These are phyloP conservation scores for Sphaceloma murrayae DNA, from an alignment of 2,329 filamentous ascomycete species.

Conservation along the genomic window DNA sequence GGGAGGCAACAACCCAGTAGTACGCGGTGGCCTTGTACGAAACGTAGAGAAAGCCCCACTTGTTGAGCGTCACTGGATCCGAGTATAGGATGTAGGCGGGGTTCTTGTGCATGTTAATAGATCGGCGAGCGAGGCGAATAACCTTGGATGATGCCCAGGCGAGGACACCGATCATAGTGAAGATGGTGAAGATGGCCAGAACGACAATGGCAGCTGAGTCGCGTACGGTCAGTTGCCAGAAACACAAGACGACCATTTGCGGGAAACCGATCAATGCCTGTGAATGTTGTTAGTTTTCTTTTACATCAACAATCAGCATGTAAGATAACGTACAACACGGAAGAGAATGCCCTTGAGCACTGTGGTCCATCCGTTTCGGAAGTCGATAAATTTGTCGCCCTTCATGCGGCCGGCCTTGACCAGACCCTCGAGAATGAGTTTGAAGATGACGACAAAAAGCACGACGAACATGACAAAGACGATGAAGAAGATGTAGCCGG, in stretches of 20 bases:
- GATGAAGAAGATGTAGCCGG: conserved; percentile 79
- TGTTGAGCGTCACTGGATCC: conserved; percentile 86
- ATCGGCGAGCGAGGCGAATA: conserved; percentile 77
- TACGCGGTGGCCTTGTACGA: conserved; percentile 93
- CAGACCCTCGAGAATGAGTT: conserved; percentile 66
- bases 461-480: conserved; percentile 70
- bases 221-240: conserved; percentile 83
- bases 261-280: conserved; percentile 78
- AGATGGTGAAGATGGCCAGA: conserved; percentile 77
- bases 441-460: conserved; percentile 65
- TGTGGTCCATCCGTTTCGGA: conserved; percentile 88
- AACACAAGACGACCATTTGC: conserved; percentile 77
- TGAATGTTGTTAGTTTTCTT: conserved; percentile 7
- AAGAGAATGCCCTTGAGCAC: conserved; percentile 91
- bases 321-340: conserved; percentile 48
- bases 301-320: conserved; percentile 12
- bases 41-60: conserved; percentile 96
- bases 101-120: conserved; percentile 86
- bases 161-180: conserved; percentile 68
- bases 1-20: conserved; percentile 78
- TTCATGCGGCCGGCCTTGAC: conserved; percentile 70
- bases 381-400: conserved; percentile 78
- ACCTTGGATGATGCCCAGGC: conserved; percentile 86
- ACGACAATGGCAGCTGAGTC: conserved; percentile 83
- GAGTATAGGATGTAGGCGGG: conserved; percentile 95